phyloP scores from a whole-genome alignment of 2,329 filamentous ascomycete species.

The Keithomyces neogunnii region DNA sequence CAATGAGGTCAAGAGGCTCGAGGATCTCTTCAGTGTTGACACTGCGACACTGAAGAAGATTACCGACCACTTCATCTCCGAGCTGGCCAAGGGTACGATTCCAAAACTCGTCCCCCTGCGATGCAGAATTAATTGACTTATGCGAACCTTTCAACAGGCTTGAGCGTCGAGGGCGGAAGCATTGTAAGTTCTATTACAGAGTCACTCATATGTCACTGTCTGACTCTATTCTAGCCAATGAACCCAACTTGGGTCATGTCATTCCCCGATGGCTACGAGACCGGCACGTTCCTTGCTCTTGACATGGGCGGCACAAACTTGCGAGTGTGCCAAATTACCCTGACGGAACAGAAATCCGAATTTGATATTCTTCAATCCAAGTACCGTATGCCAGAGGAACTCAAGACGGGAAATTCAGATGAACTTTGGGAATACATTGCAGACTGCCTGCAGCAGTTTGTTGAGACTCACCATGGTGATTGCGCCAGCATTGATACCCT shows the following conservation, averaged over 20 bases:
- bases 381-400: slow-evolving; percentile 87
- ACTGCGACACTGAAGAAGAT: slow-evolving; percentile 78
- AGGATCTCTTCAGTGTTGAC: slow-evolving; percentile 75
- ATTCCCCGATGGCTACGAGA: slow-evolving; percentile 79
- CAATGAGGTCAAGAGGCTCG: slow-evolving; percentile 70
- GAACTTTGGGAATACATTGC: slow-evolving; percentile 94
- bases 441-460: slow-evolving; percentile 84
- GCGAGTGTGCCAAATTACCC: slow-evolving; percentile 84
- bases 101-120: background rate
- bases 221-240: slow-evolving; percentile 62
- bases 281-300: slow-evolving; percentile 77
- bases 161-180: slow-evolving; percentile 80
- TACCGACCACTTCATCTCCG: slow-evolving; percentile 78
- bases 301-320: slow-evolving; percentile 97
- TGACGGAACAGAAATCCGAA: slow-evolving; percentile 80
- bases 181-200: slow-evolving; percentile 56
- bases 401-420: slow-evolving; percentile 76
- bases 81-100: slow-evolving; percentile 69
- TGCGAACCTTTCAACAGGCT: slow-evolving; percentile 39
- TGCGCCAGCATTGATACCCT: slow-evolving; percentile 53
- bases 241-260: slow-evolving; percentile 95
- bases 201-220: background rate
- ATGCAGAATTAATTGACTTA: slow-evolving; percentile 5
- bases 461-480: slow-evolving; percentile 74
- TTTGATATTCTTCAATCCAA: slow-evolving; percentile 96